phyloP scores from a whole-genome alignment of 768 basidiomycete genomes.

The Pleurotus platypus region DNA sequence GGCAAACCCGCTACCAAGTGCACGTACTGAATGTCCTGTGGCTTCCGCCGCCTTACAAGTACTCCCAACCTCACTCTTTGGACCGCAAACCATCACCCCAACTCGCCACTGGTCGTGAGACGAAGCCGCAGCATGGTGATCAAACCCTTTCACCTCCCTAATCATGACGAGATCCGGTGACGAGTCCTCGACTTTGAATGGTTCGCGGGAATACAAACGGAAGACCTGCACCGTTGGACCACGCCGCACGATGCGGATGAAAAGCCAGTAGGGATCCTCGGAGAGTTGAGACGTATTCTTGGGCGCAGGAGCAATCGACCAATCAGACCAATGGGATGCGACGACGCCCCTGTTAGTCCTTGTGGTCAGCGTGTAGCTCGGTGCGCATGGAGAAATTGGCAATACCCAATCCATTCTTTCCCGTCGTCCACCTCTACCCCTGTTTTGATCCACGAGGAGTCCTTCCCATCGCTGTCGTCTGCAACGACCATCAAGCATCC shows the following conservation, averaged over 20 bases:
- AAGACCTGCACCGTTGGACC: constrained; percentile 4
- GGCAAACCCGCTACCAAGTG: no score
- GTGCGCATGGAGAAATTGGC: no score
- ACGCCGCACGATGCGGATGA: constrained; percentile 6
- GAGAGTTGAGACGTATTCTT: not conserved
- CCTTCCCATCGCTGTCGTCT: constrained; percentile 1
- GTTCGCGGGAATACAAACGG: not conserved
- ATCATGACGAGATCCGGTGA: constrained; percentile 1
- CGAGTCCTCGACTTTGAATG: not conserved
- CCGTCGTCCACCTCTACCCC: constrained; percentile 12
- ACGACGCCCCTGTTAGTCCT: constrained; percentile 6
- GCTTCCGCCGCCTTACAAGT: not conserved
- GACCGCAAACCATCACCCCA: constrained; percentile 12
- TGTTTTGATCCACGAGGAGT: constrained; percentile 7
- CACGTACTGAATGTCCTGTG: no score
- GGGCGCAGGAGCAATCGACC: constrained; percentile 7
- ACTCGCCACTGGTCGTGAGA: constrained; percentile 4
- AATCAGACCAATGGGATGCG: constrained; percentile 11
- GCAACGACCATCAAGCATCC: constrained; percentile 9
- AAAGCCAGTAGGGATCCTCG: not conserved
- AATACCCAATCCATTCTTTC: constrained; percentile 9
- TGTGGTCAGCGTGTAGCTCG: no score
- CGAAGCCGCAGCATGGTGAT: not conserved
- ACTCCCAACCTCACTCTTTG: constrained; percentile 10
- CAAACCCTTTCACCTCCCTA: constrained; percentile 10